A percentile compares a stretch with the other conserved stretches of the same genome.
Conservation (phyloP, 805 yeast species). For the Nematodospora valgi region DNA sequence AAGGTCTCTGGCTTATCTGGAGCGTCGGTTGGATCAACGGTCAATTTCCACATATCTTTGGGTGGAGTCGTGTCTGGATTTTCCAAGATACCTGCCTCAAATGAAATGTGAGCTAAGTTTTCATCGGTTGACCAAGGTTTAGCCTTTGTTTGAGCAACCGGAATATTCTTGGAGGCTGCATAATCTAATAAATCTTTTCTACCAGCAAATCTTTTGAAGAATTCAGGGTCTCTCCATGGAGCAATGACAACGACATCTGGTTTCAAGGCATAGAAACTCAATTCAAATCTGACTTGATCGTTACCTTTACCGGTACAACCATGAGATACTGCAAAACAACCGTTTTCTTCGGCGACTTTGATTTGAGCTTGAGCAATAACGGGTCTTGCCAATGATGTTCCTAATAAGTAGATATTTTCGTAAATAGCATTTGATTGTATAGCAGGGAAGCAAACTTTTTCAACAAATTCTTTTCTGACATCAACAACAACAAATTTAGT, state of each 20-base stretch:
- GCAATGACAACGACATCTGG: conserved; percentile 97
- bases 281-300: conserved; percentile 98
- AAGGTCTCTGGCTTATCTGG: conserved; percentile 92
- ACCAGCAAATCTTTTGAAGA: conserved; percentile 95
- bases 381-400: conserved; percentile 98
- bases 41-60: conserved; percentile 99
- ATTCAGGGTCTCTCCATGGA: conserved; percentile 98
- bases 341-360: conserved; percentile 93
- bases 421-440: conserved; percentile 96
- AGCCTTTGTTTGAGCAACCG: conserved; percentile 95
- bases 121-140: conserved; percentile 99
- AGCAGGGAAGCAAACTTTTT: conserved; percentile 91
- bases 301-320: conserved; percentile 99
- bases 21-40: conserved; percentile 93
- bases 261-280: conserved; percentile 94
- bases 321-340: conserved; percentile 97
- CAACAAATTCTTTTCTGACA: conserved; percentile 92
- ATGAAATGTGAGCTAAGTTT: conserved; percentile 97
- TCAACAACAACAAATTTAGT: conserved; percentile 92
- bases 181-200: conserved; percentile 94
- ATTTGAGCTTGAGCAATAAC: conserved; percentile 98
- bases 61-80: conserved; percentile 99
- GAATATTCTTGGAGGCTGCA: conserved; percentile 88
- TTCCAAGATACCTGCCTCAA: conserved; percentile 98
- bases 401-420: conserved; percentile 94